Base-by-base conservation (phyloP, 2,329 filamentous ascomycete species). In the Didymella lethalis region DNA sequence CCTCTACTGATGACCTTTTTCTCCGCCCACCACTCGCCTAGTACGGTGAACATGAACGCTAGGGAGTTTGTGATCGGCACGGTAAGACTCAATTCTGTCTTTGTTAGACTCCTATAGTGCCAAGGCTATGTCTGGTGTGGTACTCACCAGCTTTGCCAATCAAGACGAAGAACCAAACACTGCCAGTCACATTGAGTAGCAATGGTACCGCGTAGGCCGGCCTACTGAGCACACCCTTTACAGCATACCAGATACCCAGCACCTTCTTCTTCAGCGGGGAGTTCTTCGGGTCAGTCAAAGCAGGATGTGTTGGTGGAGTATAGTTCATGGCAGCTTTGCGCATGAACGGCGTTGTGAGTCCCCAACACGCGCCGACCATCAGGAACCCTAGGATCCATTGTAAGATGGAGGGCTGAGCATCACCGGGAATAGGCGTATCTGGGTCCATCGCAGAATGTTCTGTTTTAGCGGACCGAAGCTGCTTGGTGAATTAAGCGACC, bases 1-100 rank as follows among this genome's bases (percentile, higher is more conserved):
- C 91, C 87, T 82, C 87, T 85, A 66, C 88, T 91, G 62, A 98
- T 96, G 1, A 93, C 90, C 76, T 97, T 98, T 61, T 88, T 88
- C 70, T 97, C 94, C 0, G 94, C 92, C 83, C 90, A 96, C 93
- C 93, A 98, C 69, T 98, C 94, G 0, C 93, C 94, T 12, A 97
- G 72, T 2, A 97, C 93, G 0, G 94, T 98, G 73, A 97, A 98
- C n/a, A 98, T 78, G 68, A 98, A 98, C 0, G 94, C 94, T 71
- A 96, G 80, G 0, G 93, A 96, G 72, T 98, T 98, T 1, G 94
- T 93, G 63, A 98, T 95, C 1, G 94, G 94, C 0, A 98, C 93
- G 2, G 93, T 97, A 63, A 98, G 82, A 73, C 93, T 97, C 67
- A 98, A 75, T 77, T 98, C 94, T 95, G 51, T 23, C 14, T 28